Percentiles rank a stretch among this genome's conserved stretches.
Conservation (phyloP, 306 rosid species). For the Trichosanthes cucumerina region DNA sequence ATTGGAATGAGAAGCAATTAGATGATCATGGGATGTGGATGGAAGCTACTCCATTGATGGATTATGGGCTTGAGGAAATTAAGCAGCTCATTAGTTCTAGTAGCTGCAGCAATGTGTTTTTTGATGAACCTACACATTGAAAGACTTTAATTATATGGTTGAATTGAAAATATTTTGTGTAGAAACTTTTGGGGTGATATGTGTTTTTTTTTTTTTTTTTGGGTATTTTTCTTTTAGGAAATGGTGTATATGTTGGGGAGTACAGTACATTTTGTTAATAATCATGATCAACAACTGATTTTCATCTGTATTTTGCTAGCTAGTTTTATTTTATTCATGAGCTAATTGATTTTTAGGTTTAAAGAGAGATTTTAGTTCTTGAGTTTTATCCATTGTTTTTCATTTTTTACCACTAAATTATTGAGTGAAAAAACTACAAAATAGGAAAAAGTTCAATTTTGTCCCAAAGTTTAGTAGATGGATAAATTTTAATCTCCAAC, state of each 20-base stretch:
- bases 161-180: neutral
- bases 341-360: neutral
- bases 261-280: neutral
- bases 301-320: neutral
- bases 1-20: slow-evolving; percentile 17
- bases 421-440: too few species aligned
- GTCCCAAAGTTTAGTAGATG: too few species aligned
- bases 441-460: too few species aligned
- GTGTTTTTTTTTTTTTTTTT: neutral
- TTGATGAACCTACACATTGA: slow-evolving; percentile 18
- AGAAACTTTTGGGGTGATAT: neutral
- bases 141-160: neutral
- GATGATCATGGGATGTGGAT: slow-evolving; percentile 23
- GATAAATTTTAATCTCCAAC: too few species aligned
- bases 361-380: neutral
- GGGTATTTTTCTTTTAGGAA: neutral
- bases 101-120: slow-evolving; percentile 40
- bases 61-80: slow-evolving; percentile 59
- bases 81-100: slow-evolving; percentile 44
- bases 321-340: neutral
- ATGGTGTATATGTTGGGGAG: neutral
- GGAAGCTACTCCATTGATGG: slow-evolving; percentile 36
- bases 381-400: neutral
- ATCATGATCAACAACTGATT: neutral
- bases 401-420: neutral